Conservation (phyloP, 2,329 filamentous ascomycete genomes). For the Diplodia corticola region DNA sequence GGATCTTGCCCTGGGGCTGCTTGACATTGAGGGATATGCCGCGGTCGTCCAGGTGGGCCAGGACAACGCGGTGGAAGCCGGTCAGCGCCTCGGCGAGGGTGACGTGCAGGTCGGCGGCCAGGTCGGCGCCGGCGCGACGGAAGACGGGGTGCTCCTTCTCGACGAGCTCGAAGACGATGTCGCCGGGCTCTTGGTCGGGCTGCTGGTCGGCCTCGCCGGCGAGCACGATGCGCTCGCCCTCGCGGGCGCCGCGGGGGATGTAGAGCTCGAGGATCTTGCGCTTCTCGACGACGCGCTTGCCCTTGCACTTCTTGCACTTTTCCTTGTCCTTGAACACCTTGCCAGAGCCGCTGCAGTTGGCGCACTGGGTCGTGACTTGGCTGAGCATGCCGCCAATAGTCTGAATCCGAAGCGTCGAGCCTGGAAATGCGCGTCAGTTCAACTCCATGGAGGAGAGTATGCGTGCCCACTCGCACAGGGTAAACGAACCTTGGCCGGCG, state of each 20-base stretch:
- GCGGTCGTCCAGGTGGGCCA: slow-evolving; percentile 90
- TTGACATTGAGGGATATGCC: slow-evolving; percentile 81
- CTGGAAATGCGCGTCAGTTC: slow-evolving; percentile 38
- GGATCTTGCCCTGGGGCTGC: slow-evolving; percentile 68
- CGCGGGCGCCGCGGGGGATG: slow-evolving; percentile 76
- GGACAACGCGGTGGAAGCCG: slow-evolving; percentile 85
- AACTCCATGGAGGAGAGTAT: not conserved
- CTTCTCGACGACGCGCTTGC: slow-evolving; percentile 79
- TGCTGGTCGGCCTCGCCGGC: slow-evolving; percentile 93
- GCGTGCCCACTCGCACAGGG: not conserved
- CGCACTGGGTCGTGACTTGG: slow-evolving; percentile 70
- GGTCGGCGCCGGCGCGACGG: slow-evolving; percentile 77
- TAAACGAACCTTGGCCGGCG: slow-evolving; percentile 65
- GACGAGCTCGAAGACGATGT: slow-evolving; percentile 85
- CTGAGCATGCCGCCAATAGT: slow-evolving; percentile 62
- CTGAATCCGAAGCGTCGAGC: slow-evolving; percentile 53
- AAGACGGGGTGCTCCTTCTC: slow-evolving; percentile 83
- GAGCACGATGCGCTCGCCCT: slow-evolving; percentile 86
- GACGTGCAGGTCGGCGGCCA: slow-evolving; percentile 78
- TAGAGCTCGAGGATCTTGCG: slow-evolving; percentile 96
- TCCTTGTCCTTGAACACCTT: slow-evolving; percentile 93
- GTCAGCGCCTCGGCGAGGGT: slow-evolving; percentile 80
- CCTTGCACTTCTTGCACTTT: slow-evolving; percentile 98
- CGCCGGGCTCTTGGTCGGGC: slow-evolving; percentile 84
- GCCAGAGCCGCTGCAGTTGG: slow-evolving; percentile 81